Evolutionary conservation across 1,284 basidiomycete species (phyloP).

Genomic region (Macrocystidia cucumis): DNA sequence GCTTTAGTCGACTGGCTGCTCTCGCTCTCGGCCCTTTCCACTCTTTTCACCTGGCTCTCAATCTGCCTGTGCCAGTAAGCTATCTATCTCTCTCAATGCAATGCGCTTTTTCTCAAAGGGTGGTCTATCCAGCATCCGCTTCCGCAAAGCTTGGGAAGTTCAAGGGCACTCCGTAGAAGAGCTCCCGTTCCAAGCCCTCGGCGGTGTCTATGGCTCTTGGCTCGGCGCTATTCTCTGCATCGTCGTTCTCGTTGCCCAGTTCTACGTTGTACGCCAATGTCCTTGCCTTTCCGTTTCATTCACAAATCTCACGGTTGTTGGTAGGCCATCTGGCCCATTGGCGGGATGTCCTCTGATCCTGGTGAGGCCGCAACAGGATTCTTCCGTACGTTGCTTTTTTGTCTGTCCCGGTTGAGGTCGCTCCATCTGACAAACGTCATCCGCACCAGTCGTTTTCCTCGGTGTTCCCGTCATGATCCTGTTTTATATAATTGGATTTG

Average conservation of each 20-base stretch:
- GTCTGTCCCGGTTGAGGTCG: too few relatives aligned
- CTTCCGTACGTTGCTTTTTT: slow-evolving; percentile 26
- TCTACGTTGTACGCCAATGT: slow-evolving; percentile 26
- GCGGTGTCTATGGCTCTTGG: slow-evolving; percentile 34
- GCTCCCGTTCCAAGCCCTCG: slow-evolving; percentile 32
- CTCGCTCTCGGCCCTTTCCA: slow-evolving; percentile 34
- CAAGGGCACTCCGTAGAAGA: slow-evolving; percentile 37
- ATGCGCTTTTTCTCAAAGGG: background rate
- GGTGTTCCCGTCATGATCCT: slow-evolving; percentile 29
- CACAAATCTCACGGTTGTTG: background rate
- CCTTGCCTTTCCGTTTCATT: background rate
- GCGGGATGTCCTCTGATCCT: slow-evolving; percentile 19
- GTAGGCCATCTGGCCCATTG: slow-evolving; percentile 31
- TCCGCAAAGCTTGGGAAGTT: slow-evolving; percentile 31
- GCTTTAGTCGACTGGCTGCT: slow-evolving; percentile 33
- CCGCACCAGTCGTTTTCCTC: slow-evolving; percentile 28
- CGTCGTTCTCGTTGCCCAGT: slow-evolving; percentile 34
- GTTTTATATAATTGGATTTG: slow-evolving; percentile 27
- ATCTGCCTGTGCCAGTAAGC: slow-evolving; percentile 38
- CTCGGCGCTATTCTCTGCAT: slow-evolving; percentile 29
- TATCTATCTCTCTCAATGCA: background rate
- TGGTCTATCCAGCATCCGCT: slow-evolving; percentile 26
- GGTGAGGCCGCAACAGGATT: slow-evolving; percentile 22
- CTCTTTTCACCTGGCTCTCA: slow-evolving; percentile 34
- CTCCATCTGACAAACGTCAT: too few relatives aligned